Conservation (phyloP, 805 yeast genomes). For the Metschnikowia noctiluminum region DNA sequence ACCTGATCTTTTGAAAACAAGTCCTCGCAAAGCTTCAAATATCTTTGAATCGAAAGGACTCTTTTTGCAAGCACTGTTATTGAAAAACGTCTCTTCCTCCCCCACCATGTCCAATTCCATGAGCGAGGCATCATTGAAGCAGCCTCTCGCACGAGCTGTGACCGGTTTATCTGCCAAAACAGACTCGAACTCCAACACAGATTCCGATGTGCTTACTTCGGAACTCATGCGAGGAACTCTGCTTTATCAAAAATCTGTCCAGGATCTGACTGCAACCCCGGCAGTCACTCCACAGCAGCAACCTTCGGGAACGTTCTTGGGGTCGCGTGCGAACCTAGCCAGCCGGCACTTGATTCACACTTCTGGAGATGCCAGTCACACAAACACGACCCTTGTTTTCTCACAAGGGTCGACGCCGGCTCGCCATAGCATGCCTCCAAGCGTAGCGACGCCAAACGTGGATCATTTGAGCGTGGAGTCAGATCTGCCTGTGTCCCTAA, state of each 20-base stretch:
- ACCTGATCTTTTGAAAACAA: too few relatives aligned
- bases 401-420: background rate
- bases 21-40: too few relatives aligned
- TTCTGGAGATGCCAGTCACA: background rate
- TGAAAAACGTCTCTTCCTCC: background rate
- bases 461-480: constrained; percentile 5
- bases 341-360: background rate
- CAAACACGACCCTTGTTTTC: background rate
- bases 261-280: background rate
- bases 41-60: too few relatives aligned
- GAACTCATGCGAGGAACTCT: constrained; percentile 4
- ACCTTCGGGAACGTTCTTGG: background rate
- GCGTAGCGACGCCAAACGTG: background rate
- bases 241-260: background rate
- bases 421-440: background rate
- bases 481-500: constrained; percentile 12
- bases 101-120: background rate
- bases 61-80: too few relatives aligned
- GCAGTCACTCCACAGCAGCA: background rate
- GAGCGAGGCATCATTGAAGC: background rate
- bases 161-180: background rate
- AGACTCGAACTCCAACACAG: background rate
- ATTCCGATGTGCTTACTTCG: constrained; percentile 6
- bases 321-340: background rate
- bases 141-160: background rate